A percentile compares a stretch with the other conserved stretches of the same genome.
Conservation (phyloP, 192 early-diverging fungal genomes). For the Coemansia sp. region DNA sequence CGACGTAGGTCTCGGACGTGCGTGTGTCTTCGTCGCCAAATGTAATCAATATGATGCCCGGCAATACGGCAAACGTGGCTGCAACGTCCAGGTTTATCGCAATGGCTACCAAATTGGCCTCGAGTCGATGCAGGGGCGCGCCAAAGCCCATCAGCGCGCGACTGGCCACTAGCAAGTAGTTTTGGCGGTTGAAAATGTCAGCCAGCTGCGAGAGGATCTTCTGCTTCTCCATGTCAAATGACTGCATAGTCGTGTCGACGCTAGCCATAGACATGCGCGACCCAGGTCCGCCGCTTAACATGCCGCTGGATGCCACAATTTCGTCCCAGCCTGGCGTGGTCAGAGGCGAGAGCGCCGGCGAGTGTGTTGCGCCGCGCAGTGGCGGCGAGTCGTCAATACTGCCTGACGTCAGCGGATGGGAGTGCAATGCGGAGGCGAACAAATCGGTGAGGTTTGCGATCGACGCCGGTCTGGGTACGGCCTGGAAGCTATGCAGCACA, state of each 20-base stretch:
- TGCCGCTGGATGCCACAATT: conserved; percentile 43
- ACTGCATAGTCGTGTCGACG: conserved; percentile 30
- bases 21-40: conserved; percentile 73
- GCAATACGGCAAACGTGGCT: conserved; percentile 65
- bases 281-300: conserved; percentile 40
- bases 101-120: conserved; percentile 63
- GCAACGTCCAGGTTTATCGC: conserved; percentile 63
- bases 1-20: conserved; percentile 72
- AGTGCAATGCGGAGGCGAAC: conserved; percentile 6
- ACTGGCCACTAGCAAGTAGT: conserved; percentile 62
- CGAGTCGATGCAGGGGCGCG: conserved; percentile 66
- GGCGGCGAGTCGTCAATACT: not conserved
- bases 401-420: conserved; percentile 16
- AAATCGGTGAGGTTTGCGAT: conserved; percentile 13
- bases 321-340: conserved; percentile 51
- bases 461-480: conserved; percentile 34
- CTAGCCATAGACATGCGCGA: conserved; percentile 37
- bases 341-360: conserved; percentile 26
- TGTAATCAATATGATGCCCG: conserved; percentile 70
- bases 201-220: conserved; percentile 58
- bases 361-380: conserved; percentile 10
- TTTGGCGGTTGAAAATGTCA: conserved; percentile 68
- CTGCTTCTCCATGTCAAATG: conserved; percentile 46
- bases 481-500: conserved; percentile 39
- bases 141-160: conserved; percentile 70